phyloP scores from a whole-genome alignment of 2,329 filamentous ascomycete genomes.

The Pseudocercospora pini-densiflorae region DNA sequence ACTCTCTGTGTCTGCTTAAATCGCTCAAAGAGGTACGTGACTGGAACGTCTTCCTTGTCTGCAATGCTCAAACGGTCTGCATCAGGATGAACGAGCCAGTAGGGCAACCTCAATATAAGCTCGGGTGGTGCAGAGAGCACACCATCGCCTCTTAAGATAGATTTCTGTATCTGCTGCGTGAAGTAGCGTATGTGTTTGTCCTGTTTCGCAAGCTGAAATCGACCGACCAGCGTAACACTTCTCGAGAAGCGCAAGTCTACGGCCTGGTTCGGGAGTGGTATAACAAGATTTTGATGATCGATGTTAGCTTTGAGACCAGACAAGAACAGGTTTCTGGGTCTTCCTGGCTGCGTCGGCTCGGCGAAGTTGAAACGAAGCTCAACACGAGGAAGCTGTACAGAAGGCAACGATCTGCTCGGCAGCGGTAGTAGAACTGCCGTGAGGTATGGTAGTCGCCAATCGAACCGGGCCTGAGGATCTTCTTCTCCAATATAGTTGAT shows the following conservation, averaged over 20 bases:
- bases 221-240: conserved; percentile 14
- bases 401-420: not conserved
- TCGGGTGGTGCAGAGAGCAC: conserved; percentile 26
- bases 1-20: conserved; percentile 34
- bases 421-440: not conserved
- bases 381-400: conserved; percentile 17
- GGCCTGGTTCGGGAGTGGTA: conserved; percentile 28
- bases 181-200: conserved; percentile 29
- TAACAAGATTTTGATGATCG: conserved; percentile 23
- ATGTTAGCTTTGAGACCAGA: conserved; percentile 21
- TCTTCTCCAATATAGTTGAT: conserved; percentile 27
- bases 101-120: conserved; percentile 28
- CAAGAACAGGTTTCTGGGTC: conserved; percentile 14
- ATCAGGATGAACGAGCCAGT: conserved; percentile 17
- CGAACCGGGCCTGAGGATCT: not conserved
- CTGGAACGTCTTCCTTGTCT: conserved; percentile 14
- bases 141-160: conserved; percentile 19
- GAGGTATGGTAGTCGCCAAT: not conserved
- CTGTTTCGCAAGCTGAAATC: conserved; percentile 1
- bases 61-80: not conserved
- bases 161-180: conserved; percentile 23
- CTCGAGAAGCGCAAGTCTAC: conserved; percentile 32
- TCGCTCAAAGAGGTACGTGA: conserved; percentile 35
- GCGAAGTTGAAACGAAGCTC: conserved; percentile 25
- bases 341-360: not conserved